Base-by-base conservation (phyloP, 208 protist genomes). In the Herpetomonas tarakana region DNA sequence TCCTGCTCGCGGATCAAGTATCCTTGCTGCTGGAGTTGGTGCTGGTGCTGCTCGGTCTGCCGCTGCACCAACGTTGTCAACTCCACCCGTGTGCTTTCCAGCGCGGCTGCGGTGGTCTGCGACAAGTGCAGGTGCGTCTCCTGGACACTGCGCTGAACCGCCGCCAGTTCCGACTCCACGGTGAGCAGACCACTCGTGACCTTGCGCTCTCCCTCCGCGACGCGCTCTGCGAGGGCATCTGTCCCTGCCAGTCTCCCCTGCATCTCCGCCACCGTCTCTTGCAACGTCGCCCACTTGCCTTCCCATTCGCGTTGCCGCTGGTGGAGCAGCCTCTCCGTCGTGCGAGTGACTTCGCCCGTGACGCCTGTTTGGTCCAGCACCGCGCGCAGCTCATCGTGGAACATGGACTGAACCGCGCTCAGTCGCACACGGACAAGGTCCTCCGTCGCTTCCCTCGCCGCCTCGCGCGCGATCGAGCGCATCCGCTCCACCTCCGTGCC, bases 401-500 rank as follows among this genome's bases (percentile, higher is more conserved):
- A 71, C 49, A 72, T 77, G 2, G 62, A 69, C 55, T 91, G 71
- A 52, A 83, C 26, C 4, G 74, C 74, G 18, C 67, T 54, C 54
- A 92, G 51, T 2, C 79, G 81, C 41, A 85, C 52, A 39, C 76
- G 71, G 44, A 94, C 58, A 31, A 90, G 53, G 12, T 84, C 83
- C 54, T 91, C 84, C 3, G 72, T 70, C 46, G 69, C 71, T n/a
- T 76, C 76, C 21, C 82, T 68, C 9, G 88, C 84, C 24, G 78
- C 76, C 44, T 94, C 84, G 7, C 88, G 76, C 0, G 88, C 88
- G 7, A 89, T 47, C 28, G 74, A 66, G 46, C 88, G 88, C 59
- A 92, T 71, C 12, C 74, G 72, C 63, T 91, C 81, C 51, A 92
- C 67, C 53, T 88, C 88, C 6, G 75, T 50, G 26, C 58, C 72